Percentiles rank a stretch among this genome's conserved stretches.
Evolutionary conservation across 352 stramenopile genomes (phyloP).

Genomic region (Pythium pyrilobum): DNA sequence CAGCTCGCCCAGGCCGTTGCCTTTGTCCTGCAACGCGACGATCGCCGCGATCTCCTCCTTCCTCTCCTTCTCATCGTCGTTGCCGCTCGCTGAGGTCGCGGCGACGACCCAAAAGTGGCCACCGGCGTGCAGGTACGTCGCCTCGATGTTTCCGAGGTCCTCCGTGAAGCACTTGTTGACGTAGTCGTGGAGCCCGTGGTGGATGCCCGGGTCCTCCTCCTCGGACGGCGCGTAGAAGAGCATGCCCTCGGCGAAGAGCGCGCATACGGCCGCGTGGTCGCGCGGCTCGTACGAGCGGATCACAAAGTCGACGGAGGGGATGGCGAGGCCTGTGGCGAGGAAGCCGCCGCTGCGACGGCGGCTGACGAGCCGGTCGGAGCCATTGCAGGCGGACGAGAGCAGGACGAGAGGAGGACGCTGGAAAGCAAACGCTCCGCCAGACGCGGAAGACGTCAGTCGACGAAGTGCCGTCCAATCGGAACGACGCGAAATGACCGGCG

Average conservation of each 20-base stretch:
- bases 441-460: no score
- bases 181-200: neutral
- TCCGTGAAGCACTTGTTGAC: neutral
- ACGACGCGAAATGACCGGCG: no score
- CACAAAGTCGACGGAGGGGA: no score
- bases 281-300: neutral
- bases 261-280: neutral
- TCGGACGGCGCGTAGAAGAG: neutral
- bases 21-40: slow-evolving; percentile 25
- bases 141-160: neutral
- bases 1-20: slow-evolving; percentile 21
- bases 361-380: no score
- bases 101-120: slow-evolving; percentile 31
- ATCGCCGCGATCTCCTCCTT: slow-evolving; percentile 19
- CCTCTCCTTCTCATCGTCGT: neutral
- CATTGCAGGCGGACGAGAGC: no score
- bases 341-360: neutral
- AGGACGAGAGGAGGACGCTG: no score
- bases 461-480: no score
- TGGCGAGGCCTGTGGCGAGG: no score
- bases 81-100: neutral
- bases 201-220: neutral
- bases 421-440: no score
- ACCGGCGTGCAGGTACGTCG: neutral
- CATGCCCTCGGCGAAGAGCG: slow-evolving; percentile 5